Evolutionary conservation across 345 rosid species (phyloP).

Genomic region (Citrus maxima): DNA sequence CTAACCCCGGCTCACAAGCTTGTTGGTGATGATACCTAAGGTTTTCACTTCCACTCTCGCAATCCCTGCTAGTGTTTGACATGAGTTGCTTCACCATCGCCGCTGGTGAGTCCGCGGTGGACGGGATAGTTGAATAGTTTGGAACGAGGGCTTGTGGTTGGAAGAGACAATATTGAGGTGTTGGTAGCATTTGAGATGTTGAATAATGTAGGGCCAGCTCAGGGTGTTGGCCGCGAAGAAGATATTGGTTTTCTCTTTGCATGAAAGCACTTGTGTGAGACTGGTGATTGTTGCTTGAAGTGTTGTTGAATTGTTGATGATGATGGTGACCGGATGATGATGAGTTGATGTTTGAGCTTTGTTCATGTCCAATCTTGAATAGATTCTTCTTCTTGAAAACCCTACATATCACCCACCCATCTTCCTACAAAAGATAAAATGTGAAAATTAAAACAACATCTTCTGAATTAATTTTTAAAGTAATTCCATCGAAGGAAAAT

Average conservation of each 20-base stretch:
- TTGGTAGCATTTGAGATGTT: conserved; percentile 24
- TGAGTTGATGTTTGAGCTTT: conserved; percentile 57
- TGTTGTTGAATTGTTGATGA: conserved; percentile 37
- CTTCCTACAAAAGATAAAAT: conserved; percentile 52
- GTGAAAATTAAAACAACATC: no score
- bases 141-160: conserved; percentile 45
- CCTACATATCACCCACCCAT: conserved; percentile 94
- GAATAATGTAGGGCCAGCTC: conserved; percentile 71
- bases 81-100: conserved; percentile 49
- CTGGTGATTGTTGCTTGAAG: conserved; percentile 26
- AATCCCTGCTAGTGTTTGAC: conserved; percentile 34
- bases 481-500: no score
- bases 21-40: conserved; percentile 34
- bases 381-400: conserved; percentile 89
- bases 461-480: no score
- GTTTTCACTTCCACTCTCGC: conserved; percentile 66
- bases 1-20: conserved; percentile 53
- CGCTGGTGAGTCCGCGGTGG: conserved; percentile 21
- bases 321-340: conserved; percentile 33
- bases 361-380: conserved; percentile 63
- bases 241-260: conserved; percentile 52
- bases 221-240: conserved; percentile 41
- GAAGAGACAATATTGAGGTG: conserved; percentile 48
- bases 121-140: conserved; percentile 35
- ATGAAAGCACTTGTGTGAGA: conserved; percentile 28